Evolutionary conservation across 352 stramenopile genomes (phyloP), one percentile per base, ranked within the genome.

Genomic region (Globisporangium paddicum): DNA sequence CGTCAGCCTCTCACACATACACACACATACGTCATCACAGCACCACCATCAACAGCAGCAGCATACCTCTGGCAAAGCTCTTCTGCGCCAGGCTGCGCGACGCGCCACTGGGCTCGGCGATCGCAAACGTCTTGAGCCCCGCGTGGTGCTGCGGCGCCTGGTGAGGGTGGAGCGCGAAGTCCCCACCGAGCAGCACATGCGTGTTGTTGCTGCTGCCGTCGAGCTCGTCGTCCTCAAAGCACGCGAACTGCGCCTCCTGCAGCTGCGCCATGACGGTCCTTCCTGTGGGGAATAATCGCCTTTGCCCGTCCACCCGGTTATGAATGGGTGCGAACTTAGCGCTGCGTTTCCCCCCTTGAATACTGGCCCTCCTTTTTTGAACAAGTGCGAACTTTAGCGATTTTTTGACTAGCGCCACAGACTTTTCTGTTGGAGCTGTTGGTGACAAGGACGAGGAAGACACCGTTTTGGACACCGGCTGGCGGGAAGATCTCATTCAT

Each of bases 221-320:
- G 50, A 68, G 59, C 41, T 86, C 74, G 14, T 75, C 73, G 63
- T 86, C 77, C 47, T 90, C 81, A 53, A 90, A 89, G 67, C 73
- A 82, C 65, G 81, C 79, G 64, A 89, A 89, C 41, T 80, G 77
- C 58, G 75, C 75, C 60, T 89, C 77, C 71, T 88, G 79, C 25
- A 89, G 72, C 55, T 73, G 59, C 63, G 75, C 66, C 32, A 55
- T 69, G 69, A 73, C 34, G 28, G 3, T 7, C 3, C 6, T 32
- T 32, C 28, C 32, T 57, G n/a, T 41, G 47, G 28, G 34, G 35
- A 54, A 41, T 48, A 21, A 44, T 55, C 21, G 47, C 40, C 51
- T 58, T 54, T 64, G 49, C 42, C n/a, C 40, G 50, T 63, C 56
- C 56, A 63, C 46, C 57, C 56, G 47, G 56, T 19, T 46, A 37